Conservation (phyloP, 805 yeast species). For the Pichia gijzeniarum region DNA sequence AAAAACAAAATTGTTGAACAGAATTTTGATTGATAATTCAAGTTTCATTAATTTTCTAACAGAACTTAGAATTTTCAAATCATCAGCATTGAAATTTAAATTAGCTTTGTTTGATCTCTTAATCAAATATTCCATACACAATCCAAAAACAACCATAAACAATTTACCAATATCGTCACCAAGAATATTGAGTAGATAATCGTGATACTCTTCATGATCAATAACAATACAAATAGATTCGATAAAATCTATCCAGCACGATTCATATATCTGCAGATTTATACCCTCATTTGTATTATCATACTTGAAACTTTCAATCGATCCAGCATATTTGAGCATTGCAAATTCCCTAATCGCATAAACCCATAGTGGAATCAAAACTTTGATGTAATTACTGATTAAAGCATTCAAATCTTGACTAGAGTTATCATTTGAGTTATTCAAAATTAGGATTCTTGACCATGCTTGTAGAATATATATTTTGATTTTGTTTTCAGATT, state of each 20-base stretch:
- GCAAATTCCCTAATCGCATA: slow-evolving; percentile 69
- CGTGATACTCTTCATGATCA: slow-evolving; percentile 36
- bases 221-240: slow-evolving; percentile 67
- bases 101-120: slow-evolving; percentile 27
- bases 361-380: slow-evolving; percentile 76
- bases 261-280: slow-evolving; percentile 42
- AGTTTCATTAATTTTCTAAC: slow-evolving; percentile 52
- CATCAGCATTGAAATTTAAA: slow-evolving; percentile 19
- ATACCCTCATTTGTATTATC: slow-evolving; percentile 34
- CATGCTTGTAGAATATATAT: slow-evolving; percentile 62
- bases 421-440: slow-evolving; percentile 28
- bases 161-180: slow-evolving; percentile 57
- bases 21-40: slow-evolving; percentile 47
- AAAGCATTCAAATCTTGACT: slow-evolving; percentile 40
- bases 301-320: slow-evolving; percentile 15
- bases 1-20: slow-evolving; percentile 64
- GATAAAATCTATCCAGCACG: slow-evolving; percentile 71
- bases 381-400: slow-evolving; percentile 48
- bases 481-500: slow-evolving; percentile 48
- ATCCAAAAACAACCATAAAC: slow-evolving; percentile 74
- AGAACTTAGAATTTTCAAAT: slow-evolving; percentile 38
- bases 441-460: slow-evolving; percentile 44
- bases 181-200: slow-evolving; percentile 40
- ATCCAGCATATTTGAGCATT: slow-evolving; percentile 45
- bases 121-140: slow-evolving; percentile 71